Percentiles rank a stretch among this genome's conserved stretches.
Evolutionary conservation across 225 moss, liverwort and hornwort species (phyloP).

Genomic region (Sphagnum tenellum): DNA sequence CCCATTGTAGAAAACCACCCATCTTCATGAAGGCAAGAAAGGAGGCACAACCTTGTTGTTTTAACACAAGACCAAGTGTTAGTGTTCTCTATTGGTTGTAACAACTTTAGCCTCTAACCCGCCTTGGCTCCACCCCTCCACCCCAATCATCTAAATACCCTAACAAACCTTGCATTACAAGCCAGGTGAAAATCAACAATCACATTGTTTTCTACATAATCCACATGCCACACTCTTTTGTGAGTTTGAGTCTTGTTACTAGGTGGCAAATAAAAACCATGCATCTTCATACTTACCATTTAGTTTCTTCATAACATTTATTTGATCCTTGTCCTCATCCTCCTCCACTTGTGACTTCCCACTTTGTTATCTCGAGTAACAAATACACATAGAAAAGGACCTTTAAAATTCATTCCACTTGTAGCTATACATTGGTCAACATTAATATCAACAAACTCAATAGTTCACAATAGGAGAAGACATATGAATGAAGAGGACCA

Average conservation of each 20-base stretch:
- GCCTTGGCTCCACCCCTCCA: constrained; percentile 43
- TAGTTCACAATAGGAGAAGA: no score
- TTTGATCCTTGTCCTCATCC: constrained; percentile 28
- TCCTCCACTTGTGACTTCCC: constrained; percentile 67
- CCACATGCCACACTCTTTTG: no score
- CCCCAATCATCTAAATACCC: constrained; percentile 64
- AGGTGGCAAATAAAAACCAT: no score
- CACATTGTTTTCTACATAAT: no score
- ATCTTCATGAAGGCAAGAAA: no score
- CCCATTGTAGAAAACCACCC: no score
- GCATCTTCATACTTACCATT: no score
- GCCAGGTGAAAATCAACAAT: no score
- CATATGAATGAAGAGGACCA: neutral
- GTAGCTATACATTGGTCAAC: no score
- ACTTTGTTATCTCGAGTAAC: constrained; percentile 29
- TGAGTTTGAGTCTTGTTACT: no score
- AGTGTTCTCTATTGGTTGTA: constrained; percentile 51
- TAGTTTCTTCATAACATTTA: constrained; percentile 23
- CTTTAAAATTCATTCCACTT: no score
- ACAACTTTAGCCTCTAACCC: constrained; percentile 41
- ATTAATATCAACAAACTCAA: no score
- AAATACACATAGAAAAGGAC: constrained; percentile 1
- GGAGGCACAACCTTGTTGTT: constrained; percentile 40
- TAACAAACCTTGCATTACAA: constrained; percentile 42
- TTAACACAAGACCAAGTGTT: constrained; percentile 80